Evolutionary conservation across 352 stramenopile species (phyloP).

Genomic region (Globisporangium cystogenes): DNA sequence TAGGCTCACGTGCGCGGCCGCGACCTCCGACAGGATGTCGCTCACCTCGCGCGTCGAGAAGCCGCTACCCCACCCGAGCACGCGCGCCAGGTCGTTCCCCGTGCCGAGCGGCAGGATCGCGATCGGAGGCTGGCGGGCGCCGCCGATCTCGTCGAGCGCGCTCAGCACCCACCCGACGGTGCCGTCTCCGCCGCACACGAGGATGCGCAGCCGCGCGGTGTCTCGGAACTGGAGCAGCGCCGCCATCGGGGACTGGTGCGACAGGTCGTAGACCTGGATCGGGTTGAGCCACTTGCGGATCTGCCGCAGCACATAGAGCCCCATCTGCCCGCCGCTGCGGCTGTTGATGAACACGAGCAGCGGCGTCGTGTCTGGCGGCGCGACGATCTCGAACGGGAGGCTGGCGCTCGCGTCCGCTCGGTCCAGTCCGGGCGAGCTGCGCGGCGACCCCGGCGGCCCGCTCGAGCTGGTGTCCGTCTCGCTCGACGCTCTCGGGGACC

Average conservation of each 20-base stretch:
- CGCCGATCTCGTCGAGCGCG: constrained; percentile 61
- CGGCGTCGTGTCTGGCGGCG: constrained; percentile 40
- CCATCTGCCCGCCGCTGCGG: constrained; percentile 91
- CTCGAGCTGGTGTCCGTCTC: constrained; percentile 2
- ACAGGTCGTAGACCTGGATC: constrained; percentile 95
- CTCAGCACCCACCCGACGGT: constrained; percentile 91
- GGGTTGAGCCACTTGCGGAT: constrained; percentile 92
- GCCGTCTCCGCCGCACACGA: constrained; percentile 94
- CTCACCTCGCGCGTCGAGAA: constrained; percentile 76
- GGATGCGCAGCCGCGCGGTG: constrained; percentile 84
- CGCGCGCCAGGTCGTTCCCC: constrained; percentile 92
- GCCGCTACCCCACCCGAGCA: constrained; percentile 92
- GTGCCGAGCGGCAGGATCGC: constrained; percentile 94
- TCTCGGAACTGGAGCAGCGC: constrained; percentile 89
- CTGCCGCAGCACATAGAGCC: constrained; percentile 89
- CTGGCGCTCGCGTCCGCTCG: background rate
- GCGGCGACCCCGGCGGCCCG: constrained; percentile 1
- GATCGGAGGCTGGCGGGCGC: constrained; percentile 84
- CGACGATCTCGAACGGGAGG: constrained; percentile 56
- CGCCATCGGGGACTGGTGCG: constrained; percentile 88
- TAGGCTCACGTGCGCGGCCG: constrained; percentile 67
- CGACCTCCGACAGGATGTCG: constrained; percentile 60
- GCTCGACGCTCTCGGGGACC: constrained; percentile 7
- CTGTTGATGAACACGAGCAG: constrained; percentile 95
- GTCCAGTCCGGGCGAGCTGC: background rate